Evolutionary conservation across 108 stramenopile species (phyloP), one percentile per base, ranked within the genome.

Genomic region (Hondaea fermentalgiana): DNA sequence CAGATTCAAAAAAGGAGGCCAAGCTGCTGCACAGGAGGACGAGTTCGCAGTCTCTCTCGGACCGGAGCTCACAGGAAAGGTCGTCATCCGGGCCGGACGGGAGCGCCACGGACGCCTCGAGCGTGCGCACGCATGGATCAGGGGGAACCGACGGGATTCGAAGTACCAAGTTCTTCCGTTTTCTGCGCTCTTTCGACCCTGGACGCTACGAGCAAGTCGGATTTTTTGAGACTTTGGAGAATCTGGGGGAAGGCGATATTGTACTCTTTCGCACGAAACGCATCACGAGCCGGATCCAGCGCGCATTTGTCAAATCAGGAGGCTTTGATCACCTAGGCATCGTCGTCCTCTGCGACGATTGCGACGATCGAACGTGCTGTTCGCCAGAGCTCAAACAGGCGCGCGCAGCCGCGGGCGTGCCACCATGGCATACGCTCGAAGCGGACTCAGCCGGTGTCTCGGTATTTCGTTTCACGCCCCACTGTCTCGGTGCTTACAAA

Each of bases 311-410:
- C 12, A 21, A 53, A 12, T 83, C 76, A 6, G 76, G 76, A 12
- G 76, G 76, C n/a, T 83, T 83, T 3, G 76, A 83, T 23, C 76
- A 83, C 23, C 45, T 83, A 1, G 76, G 76, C 2, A 83, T 83
- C 28, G 76, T 83, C 3, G 76, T 83, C 5, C 76, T 53, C 25
- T 83, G 51, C 51, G 10, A 83, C 45, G 51, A 47, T 35, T 83
- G 76, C 51, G 45, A 47, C n/a, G 76, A 83, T 23, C 43, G 3
- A 5, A 83, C 12, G 3, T 83, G 76, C 76, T 83, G 76, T 23
- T 83, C 76, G 19, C 76, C 45, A 23, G 76, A 83, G 10, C 76
- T 83, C 49, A 83, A 83, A 23, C 76, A 83, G 28, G 76, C 76
- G 45, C 45, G 76, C n/a, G 49, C 49, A 2, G 76, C 76, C 45